These are phyloP conservation scores for Lepidium campestre DNA, from an alignment of 441 rosid genomes.

Conservation along the genomic window DNA sequence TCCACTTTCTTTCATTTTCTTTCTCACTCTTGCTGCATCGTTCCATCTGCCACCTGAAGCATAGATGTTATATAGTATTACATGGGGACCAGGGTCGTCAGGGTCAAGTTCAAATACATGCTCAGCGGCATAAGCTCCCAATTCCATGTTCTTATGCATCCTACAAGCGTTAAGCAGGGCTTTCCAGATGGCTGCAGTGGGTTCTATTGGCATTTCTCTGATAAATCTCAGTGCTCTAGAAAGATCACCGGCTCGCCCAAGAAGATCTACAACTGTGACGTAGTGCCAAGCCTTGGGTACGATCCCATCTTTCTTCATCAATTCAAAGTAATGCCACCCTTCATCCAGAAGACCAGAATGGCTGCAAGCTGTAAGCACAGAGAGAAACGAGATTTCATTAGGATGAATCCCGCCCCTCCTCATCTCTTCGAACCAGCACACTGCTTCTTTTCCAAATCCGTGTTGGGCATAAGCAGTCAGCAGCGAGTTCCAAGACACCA, in stretches of 20 bases:
- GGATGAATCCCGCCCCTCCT: constrained; percentile 21
- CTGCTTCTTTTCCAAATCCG: constrained; percentile 31
- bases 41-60: constrained; percentile 33
- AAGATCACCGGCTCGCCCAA: constrained; percentile 37
- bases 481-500: constrained; percentile 36
- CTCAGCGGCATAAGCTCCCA: constrained; percentile 31
- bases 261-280: constrained; percentile 41
- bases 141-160: constrained; percentile 30
- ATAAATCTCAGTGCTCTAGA: constrained; percentile 30
- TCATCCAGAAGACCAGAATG: constrained; percentile 32
- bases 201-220: constrained; percentile 33
- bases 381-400: constrained; percentile 32
- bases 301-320: constrained; percentile 30
- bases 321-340: constrained; percentile 33
- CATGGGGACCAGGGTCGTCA: constrained; percentile 31
- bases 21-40: constrained; percentile 32
- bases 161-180: constrained; percentile 32
- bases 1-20: constrained; percentile 23
- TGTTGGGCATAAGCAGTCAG: constrained; percentile 32
- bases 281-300: constrained; percentile 29
- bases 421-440: constrained; percentile 29
- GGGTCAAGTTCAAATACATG: constrained; percentile 30
- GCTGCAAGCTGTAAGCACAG: constrained; percentile 35
- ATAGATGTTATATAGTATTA: constrained; percentile 31
- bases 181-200: constrained; percentile 38